Evolutionary conservation across 1,284 basidiomycete genomes (phyloP), one percentile per base, ranked within the genome.

Genomic region (Coriolopsis trogii): DNA sequence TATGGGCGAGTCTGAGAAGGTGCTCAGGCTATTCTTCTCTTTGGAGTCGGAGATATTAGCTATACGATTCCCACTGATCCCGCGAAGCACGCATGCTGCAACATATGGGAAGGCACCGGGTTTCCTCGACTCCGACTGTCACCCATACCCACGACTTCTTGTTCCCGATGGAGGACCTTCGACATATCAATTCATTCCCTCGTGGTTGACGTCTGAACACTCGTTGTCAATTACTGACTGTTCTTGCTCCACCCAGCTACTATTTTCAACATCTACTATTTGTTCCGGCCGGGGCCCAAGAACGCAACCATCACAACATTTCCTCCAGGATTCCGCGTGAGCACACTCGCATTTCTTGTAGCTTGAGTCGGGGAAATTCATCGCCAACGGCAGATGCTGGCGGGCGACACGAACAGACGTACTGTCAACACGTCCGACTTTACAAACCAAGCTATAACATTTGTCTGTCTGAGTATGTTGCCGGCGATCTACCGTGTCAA

Each of bases 391-490:
- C 24, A 49, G 48, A 50, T 50, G 49, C 10, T 50, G n/a, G 52
- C 56, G 44, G 56, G 53, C 31, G 46, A 31, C 56, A 68, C 70
- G 4, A 63, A 49, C 34, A 53, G 71, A 20, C 63, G 68, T 31
- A 68, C 69, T 3, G 68, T 67, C 60, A 63, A 75, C 48, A 61
- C 67, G 0, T 66, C 64, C 28, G 71, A 64, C 52, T 64, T 63
- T 13, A 73, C 70, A 6, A 67, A 75, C 53, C 64, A 70, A 50
- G 75, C 74, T 21, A 65, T 78, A 39, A 70, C 66, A 34, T 77
- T 71, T 58, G 62, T 72, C 16, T 78, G 76, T 49, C 67, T 74
- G n/a, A 56, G 67, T 67, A 25, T 12, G 64, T 55, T 8, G 15
- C 10, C 3, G 23, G 24, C 33, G 18, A 9, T 15, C 1, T 20